Evolutionary conservation across 495 filamentous ascomycete species (phyloP).

Genomic region (Penicillium macrosclerotiorum): DNA sequence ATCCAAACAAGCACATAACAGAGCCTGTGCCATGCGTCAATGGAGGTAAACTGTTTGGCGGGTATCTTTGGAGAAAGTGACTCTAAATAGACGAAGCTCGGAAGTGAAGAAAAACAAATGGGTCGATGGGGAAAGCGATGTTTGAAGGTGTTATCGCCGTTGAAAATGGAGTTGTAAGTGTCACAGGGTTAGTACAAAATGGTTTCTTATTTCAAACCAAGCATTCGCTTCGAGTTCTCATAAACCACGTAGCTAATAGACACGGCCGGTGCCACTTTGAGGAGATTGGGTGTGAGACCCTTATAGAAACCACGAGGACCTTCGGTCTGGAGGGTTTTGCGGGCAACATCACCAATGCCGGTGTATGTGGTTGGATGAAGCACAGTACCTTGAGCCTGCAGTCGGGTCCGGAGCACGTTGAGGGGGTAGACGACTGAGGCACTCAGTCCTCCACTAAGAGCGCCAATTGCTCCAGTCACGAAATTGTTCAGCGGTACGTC

Average conservation of each 20-base stretch:
- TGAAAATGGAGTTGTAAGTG: background rate
- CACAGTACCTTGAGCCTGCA: conserved; percentile 92
- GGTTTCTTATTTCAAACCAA: conserved; percentile 60
- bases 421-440: conserved; percentile 93
- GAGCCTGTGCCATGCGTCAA: conserved; percentile 1
- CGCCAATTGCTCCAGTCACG: conserved; percentile 78
- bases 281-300: conserved; percentile 88
- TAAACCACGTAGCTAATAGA: conserved; percentile 98
- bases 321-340: conserved; percentile 77
- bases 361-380: conserved; percentile 89
- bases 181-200: conserved; percentile 1
- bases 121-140: background rate
- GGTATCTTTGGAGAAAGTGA: conserved; percentile 5
- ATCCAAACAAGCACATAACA: conserved; percentile 1
- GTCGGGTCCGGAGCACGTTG: conserved; percentile 87
- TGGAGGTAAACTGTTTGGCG: conserved; percentile 8
- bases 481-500: conserved; percentile 76
- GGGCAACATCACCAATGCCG: conserved; percentile 81
- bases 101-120: conserved; percentile 16
- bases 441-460: conserved; percentile 85
- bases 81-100: conserved; percentile 6
- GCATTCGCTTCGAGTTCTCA: conserved; percentile 82
- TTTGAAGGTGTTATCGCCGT: background rate
- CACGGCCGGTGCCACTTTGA: conserved; percentile 95
- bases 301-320: conserved; percentile 88